phyloP scores from a whole-genome alignment of 768 basidiomycete species.

The Clitopilus hobsonii region DNA sequence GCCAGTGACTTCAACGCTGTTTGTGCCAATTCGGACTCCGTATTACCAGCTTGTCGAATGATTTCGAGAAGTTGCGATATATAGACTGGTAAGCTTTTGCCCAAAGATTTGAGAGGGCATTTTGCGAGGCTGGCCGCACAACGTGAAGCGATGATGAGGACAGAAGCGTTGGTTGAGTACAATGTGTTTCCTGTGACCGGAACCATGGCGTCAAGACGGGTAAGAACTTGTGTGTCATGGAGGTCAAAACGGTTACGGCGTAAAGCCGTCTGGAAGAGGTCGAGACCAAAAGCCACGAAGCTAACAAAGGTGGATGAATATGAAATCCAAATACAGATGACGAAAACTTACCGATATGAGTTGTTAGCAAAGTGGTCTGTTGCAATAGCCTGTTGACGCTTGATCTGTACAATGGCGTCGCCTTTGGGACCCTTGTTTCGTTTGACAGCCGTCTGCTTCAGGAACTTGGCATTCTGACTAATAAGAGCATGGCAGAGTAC shows the following conservation, averaged over 20 bases:
- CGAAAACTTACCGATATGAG: constrained; percentile 66
- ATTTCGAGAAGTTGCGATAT: constrained; percentile 81
- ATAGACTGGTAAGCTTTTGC: constrained; percentile 76
- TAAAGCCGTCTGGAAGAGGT: constrained; percentile 84
- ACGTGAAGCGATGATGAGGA: constrained; percentile 73
- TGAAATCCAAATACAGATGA: background rate
- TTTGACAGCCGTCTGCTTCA: constrained; percentile 51
- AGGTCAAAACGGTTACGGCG: constrained; percentile 86
- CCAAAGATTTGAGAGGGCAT: constrained; percentile 75
- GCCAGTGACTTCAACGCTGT: constrained; percentile 85
- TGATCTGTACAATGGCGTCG: constrained; percentile 73
- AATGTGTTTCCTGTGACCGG: constrained; percentile 86
- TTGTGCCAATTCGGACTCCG: constrained; percentile 88
- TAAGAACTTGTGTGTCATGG: constrained; percentile 62
- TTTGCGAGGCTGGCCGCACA: constrained; percentile 76
- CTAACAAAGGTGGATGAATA: constrained; percentile 28
- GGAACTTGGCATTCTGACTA: constrained; percentile 85
- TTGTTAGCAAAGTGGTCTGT: constrained; percentile 78
- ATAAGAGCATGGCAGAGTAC: constrained; percentile 86
- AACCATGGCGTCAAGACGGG: constrained; percentile 86
- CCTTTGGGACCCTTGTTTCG: constrained; percentile 35
- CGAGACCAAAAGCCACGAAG: constrained; percentile 89
- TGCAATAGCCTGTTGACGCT: constrained; percentile 52
- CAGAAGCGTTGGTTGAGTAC: constrained; percentile 74
- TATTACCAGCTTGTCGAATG: constrained; percentile 76